These are phyloP conservation scores for Boletellus sp. DNA, from an alignment of 768 basidiomycete genomes.

Conservation along the genomic window DNA sequence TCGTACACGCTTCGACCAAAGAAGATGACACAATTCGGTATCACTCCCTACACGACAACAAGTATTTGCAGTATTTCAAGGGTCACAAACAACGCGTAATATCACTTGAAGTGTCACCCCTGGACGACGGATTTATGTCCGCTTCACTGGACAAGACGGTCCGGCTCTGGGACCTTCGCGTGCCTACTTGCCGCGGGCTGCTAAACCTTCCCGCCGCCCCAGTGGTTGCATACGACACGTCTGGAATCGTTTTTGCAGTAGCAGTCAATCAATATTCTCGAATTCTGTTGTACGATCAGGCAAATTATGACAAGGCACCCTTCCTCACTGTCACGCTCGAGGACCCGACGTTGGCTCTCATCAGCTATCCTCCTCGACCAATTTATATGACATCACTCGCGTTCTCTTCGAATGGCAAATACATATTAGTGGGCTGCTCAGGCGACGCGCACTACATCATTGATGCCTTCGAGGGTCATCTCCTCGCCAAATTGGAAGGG, in stretches of 20 bases:
- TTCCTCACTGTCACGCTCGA: constrained; percentile 81
- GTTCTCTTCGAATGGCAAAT: constrained; percentile 89
- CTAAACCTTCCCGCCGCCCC: constrained; percentile 72
- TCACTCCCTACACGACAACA: constrained; percentile 94
- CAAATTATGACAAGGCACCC: constrained; percentile 87
- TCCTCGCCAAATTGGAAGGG: constrained; percentile 84
- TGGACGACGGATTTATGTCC: constrained; percentile 95
- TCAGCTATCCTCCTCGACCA: constrained; percentile 81
- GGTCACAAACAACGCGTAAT: constrained; percentile 89
- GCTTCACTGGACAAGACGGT: constrained; percentile 93
- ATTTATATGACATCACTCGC: constrained; percentile 89
- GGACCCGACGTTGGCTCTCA: constrained; percentile 69
- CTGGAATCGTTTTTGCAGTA: constrained; percentile 83
- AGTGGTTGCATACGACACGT: constrained; percentile 79
- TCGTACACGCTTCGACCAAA: constrained; percentile 91
- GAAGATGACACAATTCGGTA: constrained; percentile 94
- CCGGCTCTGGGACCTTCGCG: constrained; percentile 91
- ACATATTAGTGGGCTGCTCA: constrained; percentile 88
- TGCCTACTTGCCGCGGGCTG: constrained; percentile 72
- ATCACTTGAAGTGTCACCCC: constrained; percentile 87
- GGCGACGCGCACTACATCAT: constrained; percentile 90
- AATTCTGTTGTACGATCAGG: constrained; percentile 81
- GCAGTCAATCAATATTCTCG: constrained; percentile 78
- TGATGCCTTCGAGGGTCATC: constrained; percentile 82
- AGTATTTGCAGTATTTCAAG: constrained; percentile 91